These are phyloP conservation scores for Sarocladiaceae sp. DNA, from an alignment of 2,329 filamentous ascomycete genomes.

Conservation along the genomic window DNA sequence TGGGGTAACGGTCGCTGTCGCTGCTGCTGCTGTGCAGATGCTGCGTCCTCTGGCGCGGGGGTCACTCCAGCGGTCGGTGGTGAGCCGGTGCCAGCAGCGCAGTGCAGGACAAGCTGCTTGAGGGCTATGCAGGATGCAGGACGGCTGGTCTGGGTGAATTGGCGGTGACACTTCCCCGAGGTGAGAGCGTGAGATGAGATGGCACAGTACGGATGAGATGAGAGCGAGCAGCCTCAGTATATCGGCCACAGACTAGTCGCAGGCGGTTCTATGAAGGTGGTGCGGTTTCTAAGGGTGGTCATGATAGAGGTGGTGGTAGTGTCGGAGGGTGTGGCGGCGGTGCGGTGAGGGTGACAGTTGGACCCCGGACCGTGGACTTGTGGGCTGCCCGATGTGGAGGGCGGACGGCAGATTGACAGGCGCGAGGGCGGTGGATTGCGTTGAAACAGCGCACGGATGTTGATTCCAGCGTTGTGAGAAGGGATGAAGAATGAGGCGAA, in stretches of 20 bases:
- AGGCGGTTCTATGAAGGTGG: conserved; percentile 3
- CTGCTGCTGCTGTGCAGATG: conserved; percentile 13
- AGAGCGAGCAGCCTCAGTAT: conserved; percentile 6
- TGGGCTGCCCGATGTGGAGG: conserved; percentile 9
- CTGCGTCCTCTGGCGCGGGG: conserved; percentile 1
- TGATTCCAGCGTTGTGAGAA: neutral
- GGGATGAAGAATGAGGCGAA: conserved; percentile 5
- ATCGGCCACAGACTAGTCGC: conserved; percentile 5
- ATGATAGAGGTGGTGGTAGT: conserved; percentile 6
- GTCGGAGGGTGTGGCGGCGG: conserved; percentile 6
- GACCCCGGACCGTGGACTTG: conserved; percentile 6
- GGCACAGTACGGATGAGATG: neutral
- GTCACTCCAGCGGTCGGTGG: conserved; percentile 8
- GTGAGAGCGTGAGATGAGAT: neutral
- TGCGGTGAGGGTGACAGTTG: conserved; percentile 7
- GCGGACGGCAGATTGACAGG: neutral
- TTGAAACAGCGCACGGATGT: neutral
- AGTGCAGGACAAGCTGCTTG: conserved; percentile 21
- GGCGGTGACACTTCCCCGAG: neutral
- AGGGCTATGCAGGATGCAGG: conserved; percentile 10
- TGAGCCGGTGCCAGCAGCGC: conserved; percentile 24
- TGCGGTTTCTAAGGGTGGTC: conserved; percentile 1
- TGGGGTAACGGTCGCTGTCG: conserved; percentile 3
- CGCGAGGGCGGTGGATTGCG: neutral
- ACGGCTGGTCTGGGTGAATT: neutral